Evolutionary conservation across 148 eudicot species (phyloP).

Genomic region (Chenopodium berlandieri): DNA sequence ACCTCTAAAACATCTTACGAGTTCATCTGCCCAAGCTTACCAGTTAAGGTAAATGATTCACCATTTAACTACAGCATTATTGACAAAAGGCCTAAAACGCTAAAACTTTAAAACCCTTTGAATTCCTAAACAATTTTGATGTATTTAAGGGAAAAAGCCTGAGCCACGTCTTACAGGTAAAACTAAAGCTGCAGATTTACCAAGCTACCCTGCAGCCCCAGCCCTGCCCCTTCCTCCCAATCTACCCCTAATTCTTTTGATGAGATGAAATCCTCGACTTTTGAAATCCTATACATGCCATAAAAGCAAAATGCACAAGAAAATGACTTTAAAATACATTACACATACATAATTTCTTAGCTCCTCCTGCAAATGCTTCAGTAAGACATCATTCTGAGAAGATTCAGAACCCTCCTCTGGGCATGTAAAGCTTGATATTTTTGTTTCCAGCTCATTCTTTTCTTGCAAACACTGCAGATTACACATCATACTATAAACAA

Average conservation of each 20-base stretch:
- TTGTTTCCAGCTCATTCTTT: constrained; percentile 60
- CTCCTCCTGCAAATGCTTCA: constrained; percentile 90
- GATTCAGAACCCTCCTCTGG: constrained; percentile 45
- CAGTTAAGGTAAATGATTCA: neutral
- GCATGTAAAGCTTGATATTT: constrained; percentile 37
- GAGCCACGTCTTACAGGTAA: neutral
- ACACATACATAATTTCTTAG: constrained; percentile 68
- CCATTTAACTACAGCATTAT: neutral
- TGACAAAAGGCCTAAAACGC: neutral
- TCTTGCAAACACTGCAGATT: constrained; percentile 62
- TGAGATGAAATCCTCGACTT: neutral
- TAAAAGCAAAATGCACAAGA: constrained; percentile 5
- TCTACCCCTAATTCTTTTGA: neutral
- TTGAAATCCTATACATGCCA: neutral
- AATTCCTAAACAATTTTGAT: neutral
- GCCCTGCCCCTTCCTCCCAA: neutral
- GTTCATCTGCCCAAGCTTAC: neutral
- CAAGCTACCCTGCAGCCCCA: neutral
- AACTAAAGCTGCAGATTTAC: neutral
- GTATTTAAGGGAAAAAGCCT: neutral
- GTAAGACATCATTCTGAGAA: constrained; percentile 50
- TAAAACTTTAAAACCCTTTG: neutral
- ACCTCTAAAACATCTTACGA: neutral
- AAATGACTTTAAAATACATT: neutral
- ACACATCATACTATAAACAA: neutral